Evolutionary conservation across 2,329 filamentous ascomycete genomes (phyloP).

Genomic region (Samsoniella hepiali): DNA sequence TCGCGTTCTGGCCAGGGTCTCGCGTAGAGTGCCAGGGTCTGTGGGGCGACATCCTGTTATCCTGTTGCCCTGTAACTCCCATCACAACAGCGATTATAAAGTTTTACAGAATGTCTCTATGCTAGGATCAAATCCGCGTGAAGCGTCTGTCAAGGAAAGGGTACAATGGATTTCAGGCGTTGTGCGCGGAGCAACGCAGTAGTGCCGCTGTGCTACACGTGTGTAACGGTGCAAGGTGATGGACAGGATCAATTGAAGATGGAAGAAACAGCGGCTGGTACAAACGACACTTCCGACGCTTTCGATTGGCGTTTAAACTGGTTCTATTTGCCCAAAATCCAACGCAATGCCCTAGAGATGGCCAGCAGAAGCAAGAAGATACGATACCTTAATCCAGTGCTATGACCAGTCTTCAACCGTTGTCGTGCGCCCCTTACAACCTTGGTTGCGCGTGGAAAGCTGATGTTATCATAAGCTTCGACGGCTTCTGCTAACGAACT

Average conservation of each 20-base stretch:
- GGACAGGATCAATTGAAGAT: too few species aligned
- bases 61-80: background rate
- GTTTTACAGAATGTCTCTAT: background rate
- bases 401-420: slow-evolving; percentile 26
- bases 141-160: too few species aligned
- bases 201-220: too few species aligned
- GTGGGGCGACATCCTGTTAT: background rate
- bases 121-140: too few species aligned
- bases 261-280: too few species aligned
- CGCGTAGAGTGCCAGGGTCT: slow-evolving; percentile 12
- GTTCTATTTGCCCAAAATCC: background rate
- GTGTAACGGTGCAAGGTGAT: too few species aligned
- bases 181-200: too few species aligned
- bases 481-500: slow-evolving; percentile 28
- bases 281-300: too few species aligned
- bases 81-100: background rate
- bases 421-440: slow-evolving; percentile 27
- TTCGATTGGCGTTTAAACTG: too few species aligned
- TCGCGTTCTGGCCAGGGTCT: slow-evolving; percentile 16
- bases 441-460: slow-evolving; percentile 33
- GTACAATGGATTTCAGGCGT: too few species aligned
- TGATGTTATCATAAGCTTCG: slow-evolving; percentile 34
- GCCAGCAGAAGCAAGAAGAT: slow-evolving; percentile 24
- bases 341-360: slow-evolving; percentile 23
- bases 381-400: slow-evolving; percentile 25